phyloP scores from a whole-genome alignment of 1,284 basidiomycete genomes.

The Melanopsichium pennsylvanicum region DNA sequence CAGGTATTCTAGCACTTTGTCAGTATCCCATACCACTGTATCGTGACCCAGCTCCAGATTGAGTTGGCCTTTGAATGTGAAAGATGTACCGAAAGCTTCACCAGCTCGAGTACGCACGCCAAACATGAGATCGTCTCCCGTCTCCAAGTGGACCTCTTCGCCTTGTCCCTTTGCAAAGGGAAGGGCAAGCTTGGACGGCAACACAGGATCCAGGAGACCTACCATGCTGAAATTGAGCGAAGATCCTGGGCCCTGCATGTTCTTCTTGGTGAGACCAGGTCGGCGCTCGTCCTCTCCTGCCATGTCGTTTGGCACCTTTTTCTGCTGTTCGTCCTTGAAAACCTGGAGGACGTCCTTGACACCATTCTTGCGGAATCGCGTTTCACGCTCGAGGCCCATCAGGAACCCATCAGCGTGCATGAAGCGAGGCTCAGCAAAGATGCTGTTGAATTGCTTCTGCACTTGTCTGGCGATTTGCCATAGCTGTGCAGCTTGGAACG shows the following conservation, averaged over 20 bases:
- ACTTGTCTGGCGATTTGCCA: slow-evolving; percentile 41
- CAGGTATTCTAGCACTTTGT: slow-evolving; percentile 31
- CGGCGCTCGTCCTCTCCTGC: slow-evolving; percentile 34
- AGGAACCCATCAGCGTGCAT: slow-evolving; percentile 42
- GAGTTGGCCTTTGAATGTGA: slow-evolving; percentile 40
- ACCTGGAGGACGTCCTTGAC: slow-evolving; percentile 41
- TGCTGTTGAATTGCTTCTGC: slow-evolving; percentile 34
- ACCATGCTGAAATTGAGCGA: slow-evolving; percentile 50
- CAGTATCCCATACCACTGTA: slow-evolving; percentile 33
- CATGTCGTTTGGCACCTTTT: neutral
- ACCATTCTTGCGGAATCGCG: slow-evolving; percentile 33
- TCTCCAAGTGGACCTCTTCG: slow-evolving; percentile 2
- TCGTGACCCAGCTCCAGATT: slow-evolving; percentile 41
- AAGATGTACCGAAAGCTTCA: slow-evolving; percentile 42
- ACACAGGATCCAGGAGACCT: slow-evolving; percentile 22
- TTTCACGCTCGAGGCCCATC: slow-evolving; percentile 34
- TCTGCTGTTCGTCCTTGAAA: slow-evolving; percentile 17
- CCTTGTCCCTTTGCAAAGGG: slow-evolving; percentile 1
- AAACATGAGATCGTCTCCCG: slow-evolving; percentile 23
- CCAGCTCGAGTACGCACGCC: slow-evolving; percentile 37
- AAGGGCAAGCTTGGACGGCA: slow-evolving; percentile 12
- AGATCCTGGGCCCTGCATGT: slow-evolving; percentile 47
- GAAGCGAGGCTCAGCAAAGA: slow-evolving; percentile 32
- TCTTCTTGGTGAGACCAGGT: slow-evolving; percentile 43
- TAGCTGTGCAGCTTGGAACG: slow-evolving; percentile 19